Conservation (phyloP, 176 grass and related monocot species). For the Avena insularis region DNA sequence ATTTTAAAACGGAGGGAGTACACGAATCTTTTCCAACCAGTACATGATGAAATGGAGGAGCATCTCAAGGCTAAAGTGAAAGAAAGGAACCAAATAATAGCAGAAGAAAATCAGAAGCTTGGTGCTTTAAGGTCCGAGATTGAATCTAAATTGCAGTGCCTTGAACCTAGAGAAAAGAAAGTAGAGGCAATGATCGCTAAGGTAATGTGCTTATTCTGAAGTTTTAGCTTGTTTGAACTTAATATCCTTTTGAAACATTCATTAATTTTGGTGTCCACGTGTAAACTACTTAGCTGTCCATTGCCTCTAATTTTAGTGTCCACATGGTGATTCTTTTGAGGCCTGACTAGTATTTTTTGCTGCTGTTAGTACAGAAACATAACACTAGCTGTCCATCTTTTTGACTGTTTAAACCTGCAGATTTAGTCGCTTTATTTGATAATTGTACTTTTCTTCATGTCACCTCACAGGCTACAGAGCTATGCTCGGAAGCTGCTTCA, state of each 20-base stretch:
- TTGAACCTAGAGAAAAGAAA: slow-evolving; percentile 60
- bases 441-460: not conserved
- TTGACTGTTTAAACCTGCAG: not conserved
- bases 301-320: not conserved
- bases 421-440: slow-evolving; percentile 14
- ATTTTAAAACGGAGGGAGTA: too few species aligned
- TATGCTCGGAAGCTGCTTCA: slow-evolving; percentile 47
- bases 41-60: slow-evolving; percentile 47
- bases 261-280: not conserved
- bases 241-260: slow-evolving; percentile 19
- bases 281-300: not conserved
- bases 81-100: slow-evolving; percentile 61
- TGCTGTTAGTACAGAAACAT: slow-evolving; percentile 10
- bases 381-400: not conserved
- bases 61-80: slow-evolving; percentile 58
- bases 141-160: slow-evolving; percentile 59
- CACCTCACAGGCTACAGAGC: slow-evolving; percentile 48
- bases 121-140: slow-evolving; percentile 56
- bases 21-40: slow-evolving; percentile 40
- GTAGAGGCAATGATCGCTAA: slow-evolving; percentile 52
- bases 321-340: not conserved
- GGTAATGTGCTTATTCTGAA: slow-evolving; percentile 49
- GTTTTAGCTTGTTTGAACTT: slow-evolving; percentile 26
- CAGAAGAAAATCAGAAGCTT: slow-evolving; percentile 62
- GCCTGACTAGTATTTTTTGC: not conserved